These are phyloP conservation scores for Coemansia javaensis DNA, from an alignment of 192 early-diverging fungal genomes.

Conservation along the genomic window DNA sequence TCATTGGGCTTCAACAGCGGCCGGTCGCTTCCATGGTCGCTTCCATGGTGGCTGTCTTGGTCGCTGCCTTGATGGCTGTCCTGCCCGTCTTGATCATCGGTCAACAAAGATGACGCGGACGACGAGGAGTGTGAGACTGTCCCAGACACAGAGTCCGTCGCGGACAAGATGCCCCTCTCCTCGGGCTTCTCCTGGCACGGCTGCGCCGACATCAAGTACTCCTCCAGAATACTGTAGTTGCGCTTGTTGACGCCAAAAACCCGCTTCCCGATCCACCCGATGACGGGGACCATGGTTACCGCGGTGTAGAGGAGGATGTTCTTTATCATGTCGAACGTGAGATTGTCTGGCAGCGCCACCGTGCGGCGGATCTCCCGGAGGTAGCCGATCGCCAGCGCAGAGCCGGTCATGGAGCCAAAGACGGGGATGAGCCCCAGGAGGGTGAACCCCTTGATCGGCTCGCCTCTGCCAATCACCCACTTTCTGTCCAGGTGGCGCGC, in stretches of 20 bases:
- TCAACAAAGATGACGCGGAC: no score
- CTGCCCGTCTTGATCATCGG: no score
- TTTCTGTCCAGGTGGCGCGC: constrained; percentile 34
- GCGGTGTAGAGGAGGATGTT: constrained; percentile 23
- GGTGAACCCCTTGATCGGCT: constrained; percentile 30
- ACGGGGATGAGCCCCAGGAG: constrained; percentile 24
- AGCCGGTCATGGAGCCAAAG: constrained; percentile 22
- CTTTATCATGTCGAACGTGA: constrained; percentile 9
- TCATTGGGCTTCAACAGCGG: no score
- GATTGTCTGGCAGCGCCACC: constrained; percentile 12
- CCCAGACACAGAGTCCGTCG: no score
- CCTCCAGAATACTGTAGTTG: constrained; percentile 25
- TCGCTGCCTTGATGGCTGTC: no score
- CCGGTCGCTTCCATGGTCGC: no score
- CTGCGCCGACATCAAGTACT: constrained; percentile 18
- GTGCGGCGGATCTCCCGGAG: constrained; percentile 14
- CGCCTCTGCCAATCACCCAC: constrained; percentile 19
- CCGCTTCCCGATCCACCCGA: constrained; percentile 36
- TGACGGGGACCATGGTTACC: constrained; percentile 21
- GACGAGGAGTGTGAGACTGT: no score
- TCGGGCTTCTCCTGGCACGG: no score
- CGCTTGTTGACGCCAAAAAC: constrained; percentile 28
- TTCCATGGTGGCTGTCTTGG: no score
- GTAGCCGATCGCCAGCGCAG: constrained; percentile 24
- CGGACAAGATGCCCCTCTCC: no score